phyloP scores from a whole-genome alignment of 1,284 basidiomycete species.

The Thecaphora frezii region DNA sequence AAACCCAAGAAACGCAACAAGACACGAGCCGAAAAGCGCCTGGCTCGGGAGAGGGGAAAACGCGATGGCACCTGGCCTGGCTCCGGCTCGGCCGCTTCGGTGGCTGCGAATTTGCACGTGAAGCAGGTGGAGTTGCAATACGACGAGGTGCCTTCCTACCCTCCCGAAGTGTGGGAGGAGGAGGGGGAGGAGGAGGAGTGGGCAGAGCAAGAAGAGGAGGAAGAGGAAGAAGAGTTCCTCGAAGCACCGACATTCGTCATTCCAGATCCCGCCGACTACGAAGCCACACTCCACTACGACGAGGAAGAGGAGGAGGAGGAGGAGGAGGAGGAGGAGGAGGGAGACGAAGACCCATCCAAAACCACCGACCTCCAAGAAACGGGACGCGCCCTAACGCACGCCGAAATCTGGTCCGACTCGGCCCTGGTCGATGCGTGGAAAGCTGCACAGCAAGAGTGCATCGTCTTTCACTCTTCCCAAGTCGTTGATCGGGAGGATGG shows the following conservation, averaged over 20 bases:
- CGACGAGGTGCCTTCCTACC: no score
- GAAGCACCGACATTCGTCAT: slow-evolving; percentile 12
- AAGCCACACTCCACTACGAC: no score
- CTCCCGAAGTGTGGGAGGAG: no score
- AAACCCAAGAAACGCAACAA: background rate
- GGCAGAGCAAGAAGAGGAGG: background rate
- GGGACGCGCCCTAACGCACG: slow-evolving; percentile 12
- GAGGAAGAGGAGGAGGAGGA: background rate
- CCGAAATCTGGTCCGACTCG: slow-evolving; percentile 10
- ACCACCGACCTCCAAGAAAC: slow-evolving; percentile 12
- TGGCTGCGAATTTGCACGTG: no score
- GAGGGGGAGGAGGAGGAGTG: background rate
- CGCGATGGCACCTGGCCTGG: background rate
- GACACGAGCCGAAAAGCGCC: background rate
- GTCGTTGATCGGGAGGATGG: background rate
- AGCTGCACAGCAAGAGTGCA: slow-evolving; percentile 12
- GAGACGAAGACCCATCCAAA: slow-evolving; percentile 1
- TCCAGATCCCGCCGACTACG: no score
- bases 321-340: slow-evolving; percentile 1
- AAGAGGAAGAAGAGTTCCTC: background rate
- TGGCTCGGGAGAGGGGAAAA: background rate
- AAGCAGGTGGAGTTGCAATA: slow-evolving; percentile 22
- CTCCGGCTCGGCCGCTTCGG: no score
- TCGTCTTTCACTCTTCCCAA: slow-evolving; percentile 3
- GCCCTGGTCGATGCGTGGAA: slow-evolving; percentile 5